These are phyloP conservation scores for Erigeron canadensis DNA, from an alignment of 129 eudicot species.

Conservation along the genomic window DNA sequence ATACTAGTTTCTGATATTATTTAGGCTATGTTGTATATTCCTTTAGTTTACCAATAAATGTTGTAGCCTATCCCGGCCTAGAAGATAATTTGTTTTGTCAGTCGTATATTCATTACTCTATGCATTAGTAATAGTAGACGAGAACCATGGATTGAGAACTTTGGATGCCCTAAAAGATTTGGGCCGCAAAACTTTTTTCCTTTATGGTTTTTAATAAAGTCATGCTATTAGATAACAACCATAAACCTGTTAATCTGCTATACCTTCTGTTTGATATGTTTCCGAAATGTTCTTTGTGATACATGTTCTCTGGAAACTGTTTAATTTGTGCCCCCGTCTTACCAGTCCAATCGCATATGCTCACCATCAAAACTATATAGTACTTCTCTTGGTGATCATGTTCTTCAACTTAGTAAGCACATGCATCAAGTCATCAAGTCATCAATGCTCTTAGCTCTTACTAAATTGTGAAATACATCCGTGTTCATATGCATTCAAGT, in stretches of 20 bases:
- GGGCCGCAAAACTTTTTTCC: not conserved
- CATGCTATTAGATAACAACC: not conserved
- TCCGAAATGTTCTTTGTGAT: not conserved
- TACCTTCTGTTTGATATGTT: not conserved
- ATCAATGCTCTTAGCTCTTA: not conserved
- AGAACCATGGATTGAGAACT: slow-evolving; percentile 11
- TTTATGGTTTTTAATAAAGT: not conserved
- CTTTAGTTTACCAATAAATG: slow-evolving; percentile 5
- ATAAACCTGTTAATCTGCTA: not conserved
- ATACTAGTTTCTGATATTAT: too few relatives aligned
- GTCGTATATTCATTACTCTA: not conserved
- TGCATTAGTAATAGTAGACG: not conserved
- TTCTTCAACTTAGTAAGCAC: not conserved
- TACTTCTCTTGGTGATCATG: not conserved
- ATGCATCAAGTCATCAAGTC: not conserved
- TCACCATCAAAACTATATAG: not conserved
- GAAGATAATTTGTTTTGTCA: not conserved
- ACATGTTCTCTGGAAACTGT: not conserved
- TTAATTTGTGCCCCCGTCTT: not conserved
- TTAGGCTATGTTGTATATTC: not conserved
- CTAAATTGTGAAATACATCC: not conserved
- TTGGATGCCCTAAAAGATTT: not conserved
- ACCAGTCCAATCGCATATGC: not conserved
- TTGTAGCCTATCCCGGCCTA: not conserved
- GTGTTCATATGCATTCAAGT: not conserved